phyloP scores from a whole-genome alignment of 371 early-diverging fungal species.

The Mucor sp. region DNA sequence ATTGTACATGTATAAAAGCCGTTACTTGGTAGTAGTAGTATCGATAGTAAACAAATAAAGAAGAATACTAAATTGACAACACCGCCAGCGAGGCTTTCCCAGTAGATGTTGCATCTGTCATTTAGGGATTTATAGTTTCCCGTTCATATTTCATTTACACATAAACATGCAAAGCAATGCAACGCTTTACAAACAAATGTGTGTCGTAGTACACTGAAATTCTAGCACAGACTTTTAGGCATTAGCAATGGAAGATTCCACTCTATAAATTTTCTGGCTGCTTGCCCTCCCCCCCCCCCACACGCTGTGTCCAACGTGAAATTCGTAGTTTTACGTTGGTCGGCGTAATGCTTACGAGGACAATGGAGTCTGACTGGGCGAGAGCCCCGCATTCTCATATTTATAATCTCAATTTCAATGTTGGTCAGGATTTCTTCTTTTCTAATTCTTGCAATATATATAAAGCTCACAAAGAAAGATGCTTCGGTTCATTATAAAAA shows the following conservation, averaged over 20 bases:
- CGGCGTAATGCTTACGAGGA: not conserved
- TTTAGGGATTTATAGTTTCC: not conserved
- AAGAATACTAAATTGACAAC: not conserved
- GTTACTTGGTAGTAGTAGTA: no score
- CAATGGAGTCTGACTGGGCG: not conserved
- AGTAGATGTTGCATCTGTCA: not conserved
- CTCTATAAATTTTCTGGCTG: no score
- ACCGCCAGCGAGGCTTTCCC: not conserved
- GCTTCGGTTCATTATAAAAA: not conserved
- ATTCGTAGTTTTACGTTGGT: not conserved
- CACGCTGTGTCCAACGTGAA: not conserved
- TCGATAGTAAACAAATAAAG: not conserved
- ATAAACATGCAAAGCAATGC: not conserved
- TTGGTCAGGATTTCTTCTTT: not conserved
- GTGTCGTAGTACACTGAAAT: not conserved
- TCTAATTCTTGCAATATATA: not conserved
- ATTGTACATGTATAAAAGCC: no score
- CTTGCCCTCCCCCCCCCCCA: not conserved
- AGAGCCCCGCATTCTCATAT: not conserved
- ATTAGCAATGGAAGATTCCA: not conserved
- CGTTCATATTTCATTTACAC: not conserved
- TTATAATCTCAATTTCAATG: not conserved
- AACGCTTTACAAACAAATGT: not conserved
- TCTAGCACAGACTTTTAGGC: not conserved
- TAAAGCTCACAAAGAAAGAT: not conserved